Conservation (phyloP, 2,329 filamentous ascomycete species). For the Xylaria polymorpha region DNA sequence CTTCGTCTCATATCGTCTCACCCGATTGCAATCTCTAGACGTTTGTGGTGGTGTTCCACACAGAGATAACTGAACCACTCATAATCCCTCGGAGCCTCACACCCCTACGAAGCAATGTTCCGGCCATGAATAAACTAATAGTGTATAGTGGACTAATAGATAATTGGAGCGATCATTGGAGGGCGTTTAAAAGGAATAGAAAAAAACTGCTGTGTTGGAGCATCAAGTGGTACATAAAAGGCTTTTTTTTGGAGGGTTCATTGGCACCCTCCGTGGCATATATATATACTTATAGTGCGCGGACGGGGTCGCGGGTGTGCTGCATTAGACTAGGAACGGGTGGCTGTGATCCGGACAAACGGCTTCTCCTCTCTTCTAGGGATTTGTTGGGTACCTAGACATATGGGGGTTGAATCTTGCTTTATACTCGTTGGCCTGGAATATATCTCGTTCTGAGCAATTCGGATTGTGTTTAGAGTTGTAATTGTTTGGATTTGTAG, state of each 20-base stretch:
- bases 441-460: not conserved
- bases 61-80: not conserved
- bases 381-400: not conserved
- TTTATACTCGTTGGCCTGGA: not conserved
- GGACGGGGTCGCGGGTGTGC: not conserved
- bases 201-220: not conserved
- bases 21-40: not conserved
- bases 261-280: not conserved
- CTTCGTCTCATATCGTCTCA: conserved; percentile 4
- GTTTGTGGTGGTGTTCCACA: not conserved
- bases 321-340: not conserved
- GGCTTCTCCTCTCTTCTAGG: not conserved
- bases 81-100: not conserved
- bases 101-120: not conserved
- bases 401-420: conserved; percentile 1
- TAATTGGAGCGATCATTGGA: conserved; percentile 24
- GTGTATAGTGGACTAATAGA: conserved; percentile 32
- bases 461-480: not conserved
- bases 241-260: not conserved
- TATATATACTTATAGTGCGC: not conserved
- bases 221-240: conserved; percentile 19
- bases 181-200: conserved; percentile 30
- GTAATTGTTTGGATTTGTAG: not conserved
- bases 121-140: not conserved
- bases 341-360: not conserved